A percentile compares a stretch with the other conserved stretches of the same genome.
These are phyloP conservation scores for Clarkia xantiana DNA, from an alignment of 345 rosid species.

Conservation along the genomic window DNA sequence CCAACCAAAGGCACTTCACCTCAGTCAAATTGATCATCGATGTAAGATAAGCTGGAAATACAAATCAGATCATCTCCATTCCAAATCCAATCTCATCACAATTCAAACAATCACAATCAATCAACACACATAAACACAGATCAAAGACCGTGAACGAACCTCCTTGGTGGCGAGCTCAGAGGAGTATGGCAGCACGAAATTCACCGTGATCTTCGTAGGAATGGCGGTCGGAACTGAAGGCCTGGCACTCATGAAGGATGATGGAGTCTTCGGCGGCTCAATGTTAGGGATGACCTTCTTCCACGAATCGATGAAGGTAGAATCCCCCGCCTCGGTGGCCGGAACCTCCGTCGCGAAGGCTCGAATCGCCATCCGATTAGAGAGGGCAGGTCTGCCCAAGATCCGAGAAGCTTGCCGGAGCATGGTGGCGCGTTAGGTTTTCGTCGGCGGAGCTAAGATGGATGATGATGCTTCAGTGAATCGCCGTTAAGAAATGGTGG, in stretches of 20 bases:
- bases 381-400: not conserved
- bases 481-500: too few relatives aligned
- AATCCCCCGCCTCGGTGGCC: constrained; percentile 29
- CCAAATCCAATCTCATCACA: too few relatives aligned
- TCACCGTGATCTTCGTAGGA: constrained; percentile 73
- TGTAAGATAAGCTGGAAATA: too few relatives aligned
- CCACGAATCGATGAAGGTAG: constrained; percentile 50
- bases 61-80: too few relatives aligned
- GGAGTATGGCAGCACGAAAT: constrained; percentile 66
- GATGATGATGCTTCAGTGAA: too few relatives aligned
- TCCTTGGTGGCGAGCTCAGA: constrained; percentile 41
- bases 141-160: constrained; percentile 15
- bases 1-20: too few relatives aligned
- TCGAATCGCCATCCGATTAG: constrained; percentile 12
- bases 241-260: constrained; percentile 51
- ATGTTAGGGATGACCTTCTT: constrained; percentile 53
- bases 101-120: too few relatives aligned
- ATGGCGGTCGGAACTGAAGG: constrained; percentile 44
- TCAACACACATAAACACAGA: not conserved
- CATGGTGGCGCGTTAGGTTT: not conserved
- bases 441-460: not conserved
- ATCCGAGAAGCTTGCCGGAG: constrained; percentile 1
- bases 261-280: constrained; percentile 74
- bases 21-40: too few relatives aligned
- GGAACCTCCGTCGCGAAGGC: constrained; percentile 35